Percentiles rank a stretch among this genome's conserved stretches.
Evolutionary conservation across 345 rosid species (phyloP).

Genomic region (Kernera saxatilis): DNA sequence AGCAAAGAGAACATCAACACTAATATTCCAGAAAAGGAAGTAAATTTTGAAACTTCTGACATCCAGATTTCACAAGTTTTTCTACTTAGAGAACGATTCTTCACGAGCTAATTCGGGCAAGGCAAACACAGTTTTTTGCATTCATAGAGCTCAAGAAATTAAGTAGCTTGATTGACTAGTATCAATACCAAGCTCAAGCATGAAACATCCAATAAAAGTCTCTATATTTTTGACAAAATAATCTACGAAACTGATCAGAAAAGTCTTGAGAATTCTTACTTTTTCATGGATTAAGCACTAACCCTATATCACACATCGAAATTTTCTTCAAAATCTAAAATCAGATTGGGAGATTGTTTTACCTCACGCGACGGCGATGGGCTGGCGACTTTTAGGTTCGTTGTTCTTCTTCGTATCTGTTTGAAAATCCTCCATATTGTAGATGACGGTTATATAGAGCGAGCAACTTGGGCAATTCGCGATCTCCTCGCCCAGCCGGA

Average conservation of each 20-base stretch:
- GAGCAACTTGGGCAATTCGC: constrained; percentile 95
- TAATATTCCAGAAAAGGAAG: neutral
- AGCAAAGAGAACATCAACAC: neutral
- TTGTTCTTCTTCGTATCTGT: constrained; percentile 36
- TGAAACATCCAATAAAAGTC: neutral
- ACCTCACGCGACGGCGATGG: constrained; percentile 59
- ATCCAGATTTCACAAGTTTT: neutral
- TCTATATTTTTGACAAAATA: too few species aligned
- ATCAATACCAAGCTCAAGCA: neutral
- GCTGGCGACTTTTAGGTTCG: constrained; percentile 38
- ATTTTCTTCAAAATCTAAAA: neutral
- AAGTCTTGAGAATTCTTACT: too few species aligned
- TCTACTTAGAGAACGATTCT: neutral
- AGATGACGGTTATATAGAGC: constrained; percentile 77
- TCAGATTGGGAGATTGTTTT: neutral
- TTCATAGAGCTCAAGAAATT: neutral
- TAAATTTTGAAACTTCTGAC: neutral
- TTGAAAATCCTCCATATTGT: constrained; percentile 77
- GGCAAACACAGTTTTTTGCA: neutral
- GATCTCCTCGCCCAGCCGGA: constrained; percentile 75
- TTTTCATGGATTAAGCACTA: neutral
- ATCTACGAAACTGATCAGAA: too few species aligned
- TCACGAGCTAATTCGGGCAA: neutral
- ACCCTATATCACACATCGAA: neutral
- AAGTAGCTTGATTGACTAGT: neutral